A percentile compares a stretch with the other conserved stretches of the same genome.
Evolutionary conservation across 495 filamentous ascomycete genomes (phyloP).

Genomic region (Penicillium macrosclerotiorum): DNA sequence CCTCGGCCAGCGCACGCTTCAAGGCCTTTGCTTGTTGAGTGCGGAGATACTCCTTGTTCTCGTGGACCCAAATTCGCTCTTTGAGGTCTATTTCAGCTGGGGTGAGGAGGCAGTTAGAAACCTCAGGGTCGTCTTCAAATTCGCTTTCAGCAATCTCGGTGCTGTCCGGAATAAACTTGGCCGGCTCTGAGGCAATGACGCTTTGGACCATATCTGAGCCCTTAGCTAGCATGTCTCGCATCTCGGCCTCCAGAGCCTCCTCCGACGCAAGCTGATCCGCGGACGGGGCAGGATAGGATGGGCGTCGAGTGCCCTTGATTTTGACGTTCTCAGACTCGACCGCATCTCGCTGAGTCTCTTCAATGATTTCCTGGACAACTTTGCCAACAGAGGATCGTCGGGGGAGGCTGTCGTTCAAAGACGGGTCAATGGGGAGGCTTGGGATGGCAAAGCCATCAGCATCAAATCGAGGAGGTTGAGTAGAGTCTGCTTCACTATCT

Average conservation of each 20-base stretch:
- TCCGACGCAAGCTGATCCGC: conserved; percentile 43
- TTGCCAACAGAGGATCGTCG: conserved; percentile 22
- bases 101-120: conserved; percentile 69
- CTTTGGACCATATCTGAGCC: conserved; percentile 41
- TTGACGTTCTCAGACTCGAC: conserved; percentile 19
- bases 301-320: conserved; percentile 33
- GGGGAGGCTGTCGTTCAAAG: conserved; percentile 27
- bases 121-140: conserved; percentile 78
- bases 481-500: conserved; percentile 18
- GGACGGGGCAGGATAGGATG: conserved; percentile 29
- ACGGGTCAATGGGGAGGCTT: conserved; percentile 45
- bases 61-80: conserved; percentile 87
- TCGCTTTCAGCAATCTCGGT: conserved; percentile 68
- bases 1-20: conserved; percentile 58
- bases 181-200: conserved; percentile 10
- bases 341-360: conserved; percentile 22
- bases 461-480: conserved; percentile 39
- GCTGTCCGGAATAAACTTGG: conserved; percentile 36
- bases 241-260: conserved; percentile 44
- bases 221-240: conserved; percentile 36
- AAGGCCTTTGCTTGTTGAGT: conserved; percentile 74
- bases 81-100: conserved; percentile 71
- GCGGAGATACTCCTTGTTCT: conserved; percentile 87
- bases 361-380: conserved; percentile 21
- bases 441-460: conserved; percentile 51